phyloP scores from a whole-genome alignment of 768 basidiomycete species.

The Lyophyllum shimeji region DNA sequence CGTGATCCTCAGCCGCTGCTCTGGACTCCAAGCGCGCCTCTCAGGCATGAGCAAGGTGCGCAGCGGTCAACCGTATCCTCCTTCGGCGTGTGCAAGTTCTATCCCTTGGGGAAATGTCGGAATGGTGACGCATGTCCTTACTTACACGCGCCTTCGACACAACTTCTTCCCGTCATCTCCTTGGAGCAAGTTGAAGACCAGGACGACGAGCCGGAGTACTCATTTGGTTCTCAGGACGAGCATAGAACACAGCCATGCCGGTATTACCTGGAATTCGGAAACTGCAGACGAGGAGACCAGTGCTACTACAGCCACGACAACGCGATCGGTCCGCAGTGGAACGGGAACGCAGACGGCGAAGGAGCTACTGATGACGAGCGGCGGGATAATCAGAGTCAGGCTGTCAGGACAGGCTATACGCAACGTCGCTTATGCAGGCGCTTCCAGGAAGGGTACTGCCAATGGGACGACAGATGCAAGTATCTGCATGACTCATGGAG shows the following conservation, averaged over 20 bases:
- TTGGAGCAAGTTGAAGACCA: not conserved
- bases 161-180: not conserved
- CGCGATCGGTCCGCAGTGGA: not conserved
- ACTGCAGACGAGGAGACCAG: conserved; percentile 11
- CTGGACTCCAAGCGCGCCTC: conserved; percentile 16
- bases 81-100: conserved; percentile 30
- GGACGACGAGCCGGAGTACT: not conserved
- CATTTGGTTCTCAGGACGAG: not conserved
- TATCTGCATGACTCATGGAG: conserved; percentile 1
- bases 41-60: not conserved
- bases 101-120: conserved; percentile 34
- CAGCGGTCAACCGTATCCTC: conserved; percentile 10
- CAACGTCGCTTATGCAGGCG: not conserved
- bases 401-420: not conserved
- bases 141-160: conserved; percentile 25
- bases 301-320: conserved; percentile 13
- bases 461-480: conserved; percentile 6
- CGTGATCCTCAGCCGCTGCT: conserved; percentile 36
- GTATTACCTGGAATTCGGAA: conserved; percentile 18
- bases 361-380: not conserved
- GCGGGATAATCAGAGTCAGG: not conserved
- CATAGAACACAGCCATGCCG: conserved; percentile 16
- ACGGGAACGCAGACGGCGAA: not conserved
- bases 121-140: conserved; percentile 39
- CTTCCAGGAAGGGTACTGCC: conserved; percentile 6